phyloP scores from a whole-genome alignment of 805 yeast species.

The Komagataella mondaviorum region DNA sequence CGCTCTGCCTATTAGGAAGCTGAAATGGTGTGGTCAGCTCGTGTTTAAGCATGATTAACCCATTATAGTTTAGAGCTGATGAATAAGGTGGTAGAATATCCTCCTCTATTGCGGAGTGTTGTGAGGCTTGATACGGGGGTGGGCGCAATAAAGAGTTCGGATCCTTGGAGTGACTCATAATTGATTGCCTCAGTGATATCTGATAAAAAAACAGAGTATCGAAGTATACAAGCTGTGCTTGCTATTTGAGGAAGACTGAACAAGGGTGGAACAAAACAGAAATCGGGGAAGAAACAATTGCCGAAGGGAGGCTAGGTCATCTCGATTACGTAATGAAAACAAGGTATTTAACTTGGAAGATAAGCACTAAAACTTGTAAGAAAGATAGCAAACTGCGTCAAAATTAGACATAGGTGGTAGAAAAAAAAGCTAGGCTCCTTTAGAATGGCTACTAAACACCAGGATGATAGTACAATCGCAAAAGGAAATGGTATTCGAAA shows the following conservation, averaged over 20 bases:
- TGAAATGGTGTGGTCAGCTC: conserved; percentile 1
- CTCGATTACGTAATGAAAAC: neutral
- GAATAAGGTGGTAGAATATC: conserved; percentile 1
- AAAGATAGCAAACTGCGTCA: no score
- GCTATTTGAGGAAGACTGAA: neutral
- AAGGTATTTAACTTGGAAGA: neutral
- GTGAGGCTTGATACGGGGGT: neutral
- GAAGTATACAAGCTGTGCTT: neutral
- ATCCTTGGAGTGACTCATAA: neutral
- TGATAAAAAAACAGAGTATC: neutral
- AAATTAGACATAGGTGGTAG: neutral
- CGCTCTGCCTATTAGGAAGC: neutral
- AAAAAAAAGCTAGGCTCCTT: no score
- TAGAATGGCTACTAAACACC: neutral
- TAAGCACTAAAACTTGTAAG: neutral
- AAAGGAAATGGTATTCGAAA: neutral
- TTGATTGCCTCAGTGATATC: neutral
- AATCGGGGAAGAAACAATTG: neutral
- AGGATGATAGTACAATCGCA: neutral
- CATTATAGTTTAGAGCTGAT: neutral
- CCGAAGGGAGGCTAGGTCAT: neutral
- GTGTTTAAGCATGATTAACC: neutral
- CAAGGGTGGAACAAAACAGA: neutral
- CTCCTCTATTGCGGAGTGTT: neutral
- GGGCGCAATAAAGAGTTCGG: neutral